These are phyloP conservation scores for Elsinoe necatrix DNA, from an alignment of 2,329 filamentous ascomycete species.

Conservation along the genomic window DNA sequence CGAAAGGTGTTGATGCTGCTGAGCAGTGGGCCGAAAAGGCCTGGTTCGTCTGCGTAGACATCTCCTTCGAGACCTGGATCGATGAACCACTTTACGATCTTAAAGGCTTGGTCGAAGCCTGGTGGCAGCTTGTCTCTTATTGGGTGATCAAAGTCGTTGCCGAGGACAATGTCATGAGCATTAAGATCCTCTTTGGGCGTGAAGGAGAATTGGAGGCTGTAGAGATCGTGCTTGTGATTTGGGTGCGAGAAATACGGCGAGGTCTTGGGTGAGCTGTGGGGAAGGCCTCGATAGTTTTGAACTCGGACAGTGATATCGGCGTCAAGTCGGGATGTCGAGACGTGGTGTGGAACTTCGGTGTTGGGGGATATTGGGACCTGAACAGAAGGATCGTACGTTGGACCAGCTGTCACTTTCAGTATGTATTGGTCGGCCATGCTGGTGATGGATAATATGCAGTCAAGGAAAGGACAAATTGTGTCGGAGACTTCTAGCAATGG, in stretches of 20 bases:
- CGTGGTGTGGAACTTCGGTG: slow-evolving; percentile 49
- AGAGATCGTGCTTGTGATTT: slow-evolving; percentile 67
- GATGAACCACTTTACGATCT: slow-evolving; percentile 80
- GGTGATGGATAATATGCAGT: neutral
- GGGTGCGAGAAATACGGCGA: slow-evolving; percentile 69
- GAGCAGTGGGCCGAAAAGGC: slow-evolving; percentile 74
- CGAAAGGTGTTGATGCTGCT: slow-evolving; percentile 71
- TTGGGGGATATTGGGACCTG: slow-evolving; percentile 74
- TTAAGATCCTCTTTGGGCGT: slow-evolving; percentile 59
- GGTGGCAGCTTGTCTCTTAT: slow-evolving; percentile 80
- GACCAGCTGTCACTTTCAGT: slow-evolving; percentile 72
- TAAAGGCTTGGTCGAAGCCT: slow-evolving; percentile 76
- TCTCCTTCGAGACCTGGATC: slow-evolving; percentile 89
- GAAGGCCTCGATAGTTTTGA: slow-evolving; percentile 60
- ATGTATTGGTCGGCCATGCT: slow-evolving; percentile 61
- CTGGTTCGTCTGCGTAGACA: slow-evolving; percentile 75
- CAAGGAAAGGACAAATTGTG: neutral
- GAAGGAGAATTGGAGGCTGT: slow-evolving; percentile 74
- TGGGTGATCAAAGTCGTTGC: slow-evolving; percentile 89
- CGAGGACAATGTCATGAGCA: slow-evolving; percentile 72
- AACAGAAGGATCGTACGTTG: slow-evolving; percentile 61
- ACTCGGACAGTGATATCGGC: slow-evolving; percentile 68
- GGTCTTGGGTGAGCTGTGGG: slow-evolving; percentile 56
- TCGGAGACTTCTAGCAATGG: neutral
- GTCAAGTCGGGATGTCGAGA: slow-evolving; percentile 57